Evolutionary conservation across 2,329 filamentous ascomycete genomes (phyloP).

Genomic region (Berkeleyomyces rouxiae): DNA sequence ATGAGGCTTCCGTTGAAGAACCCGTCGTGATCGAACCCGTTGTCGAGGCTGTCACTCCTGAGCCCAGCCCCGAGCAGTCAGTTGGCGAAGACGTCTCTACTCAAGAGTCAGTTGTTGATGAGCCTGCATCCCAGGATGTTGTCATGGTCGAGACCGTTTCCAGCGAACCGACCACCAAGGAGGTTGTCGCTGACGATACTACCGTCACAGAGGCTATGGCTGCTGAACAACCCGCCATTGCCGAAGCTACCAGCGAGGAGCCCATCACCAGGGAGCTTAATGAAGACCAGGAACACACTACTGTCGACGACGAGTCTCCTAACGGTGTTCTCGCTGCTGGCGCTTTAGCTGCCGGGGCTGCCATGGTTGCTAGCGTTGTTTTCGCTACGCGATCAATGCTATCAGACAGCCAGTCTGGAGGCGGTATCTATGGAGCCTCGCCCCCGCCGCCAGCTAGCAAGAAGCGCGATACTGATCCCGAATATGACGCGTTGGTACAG

Average conservation of each 20-base stretch:
- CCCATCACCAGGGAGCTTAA: not conserved
- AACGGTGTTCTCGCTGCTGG: not conserved
- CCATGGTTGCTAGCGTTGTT: conserved; percentile 11
- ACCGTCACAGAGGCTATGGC: not conserved
- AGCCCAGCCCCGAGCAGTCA: not conserved
- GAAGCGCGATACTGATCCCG: conserved; percentile 2
- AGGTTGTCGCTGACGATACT: not conserved
- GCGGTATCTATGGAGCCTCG: conserved; percentile 1
- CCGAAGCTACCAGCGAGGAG: not conserved
- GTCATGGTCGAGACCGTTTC: not conserved
- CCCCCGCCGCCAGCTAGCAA: not conserved
- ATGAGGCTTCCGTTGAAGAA: not conserved
- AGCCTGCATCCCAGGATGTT: not conserved
- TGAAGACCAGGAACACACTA: not conserved
- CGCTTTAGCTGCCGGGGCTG: conserved; percentile 9
- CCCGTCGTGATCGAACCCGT: not conserved
- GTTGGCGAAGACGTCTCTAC: not conserved
- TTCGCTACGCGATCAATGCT: conserved; percentile 12
- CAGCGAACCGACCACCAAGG: not conserved
- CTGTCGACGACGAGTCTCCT: too few relatives aligned
- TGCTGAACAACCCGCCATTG: not conserved
- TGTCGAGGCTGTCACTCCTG: not conserved
- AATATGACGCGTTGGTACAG: conserved; percentile 9
- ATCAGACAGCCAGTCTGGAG: conserved; percentile 1
- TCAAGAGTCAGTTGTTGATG: not conserved